Evolutionary conservation across 768 basidiomycete species (phyloP).

Genomic region (Kwoniella newhampshirensis): DNA sequence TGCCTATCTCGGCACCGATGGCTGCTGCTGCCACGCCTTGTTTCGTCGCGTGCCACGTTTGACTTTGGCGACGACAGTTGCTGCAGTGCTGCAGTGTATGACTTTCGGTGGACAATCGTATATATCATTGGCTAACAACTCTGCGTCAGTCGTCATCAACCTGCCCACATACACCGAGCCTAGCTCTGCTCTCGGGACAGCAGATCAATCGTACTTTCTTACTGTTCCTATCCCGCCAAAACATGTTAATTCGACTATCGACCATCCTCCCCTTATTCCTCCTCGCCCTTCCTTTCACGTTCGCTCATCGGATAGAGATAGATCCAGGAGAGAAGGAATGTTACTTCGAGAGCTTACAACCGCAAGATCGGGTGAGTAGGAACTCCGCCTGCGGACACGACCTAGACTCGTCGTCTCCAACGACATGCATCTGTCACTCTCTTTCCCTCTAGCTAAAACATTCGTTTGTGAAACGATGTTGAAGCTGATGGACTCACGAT

Average conservation of each 20-base stretch:
- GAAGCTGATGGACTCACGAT: no score
- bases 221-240: no score
- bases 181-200: no score
- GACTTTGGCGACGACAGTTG: neutral
- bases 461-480: neutral
- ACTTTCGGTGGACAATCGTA: no score
- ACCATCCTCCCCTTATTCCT: constrained; percentile 10
- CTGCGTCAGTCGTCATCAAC: no score
- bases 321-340: constrained; percentile 51
- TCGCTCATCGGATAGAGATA: constrained; percentile 51
- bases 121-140: no score
- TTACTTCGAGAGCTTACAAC: constrained; percentile 52
- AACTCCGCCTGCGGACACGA: no score
- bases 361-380: constrained; percentile 50
- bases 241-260: constrained; percentile 9
- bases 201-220: no score
- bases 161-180: no score
- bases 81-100: neutral
- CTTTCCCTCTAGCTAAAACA: no score
- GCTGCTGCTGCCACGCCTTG: constrained; percentile 1
- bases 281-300: constrained; percentile 13
- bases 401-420: no score
- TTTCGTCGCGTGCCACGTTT: constrained; percentile 20
- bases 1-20: constrained; percentile 1
- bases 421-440: no score